A percentile compares a stretch with the other conserved stretches of the same genome.
Conservation (phyloP, 202 grass and related monocot genomes). For the Carex sylvatica region DNA sequence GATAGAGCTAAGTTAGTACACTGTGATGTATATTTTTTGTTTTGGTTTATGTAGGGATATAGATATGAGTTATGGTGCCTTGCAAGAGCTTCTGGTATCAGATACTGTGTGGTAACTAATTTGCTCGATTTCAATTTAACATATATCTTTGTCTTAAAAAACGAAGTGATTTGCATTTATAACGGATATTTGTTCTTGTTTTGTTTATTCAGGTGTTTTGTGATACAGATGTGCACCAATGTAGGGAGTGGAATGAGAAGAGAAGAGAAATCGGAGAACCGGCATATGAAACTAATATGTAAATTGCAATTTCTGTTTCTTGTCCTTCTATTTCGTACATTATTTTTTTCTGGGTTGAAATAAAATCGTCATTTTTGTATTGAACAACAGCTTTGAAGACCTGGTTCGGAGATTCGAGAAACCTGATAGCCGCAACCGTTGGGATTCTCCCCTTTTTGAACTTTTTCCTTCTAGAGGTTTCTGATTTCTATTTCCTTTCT, state of each 20-base stretch:
- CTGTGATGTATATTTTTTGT: not conserved
- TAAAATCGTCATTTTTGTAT: not conserved
- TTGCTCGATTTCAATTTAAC: not conserved
- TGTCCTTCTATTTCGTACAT: not conserved
- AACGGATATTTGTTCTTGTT: not conserved
- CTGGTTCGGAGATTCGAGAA: slow-evolving; percentile 76
- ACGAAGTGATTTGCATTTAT: not conserved
- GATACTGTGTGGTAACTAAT: slow-evolving; percentile 83
- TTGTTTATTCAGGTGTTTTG: slow-evolving; percentile 79
- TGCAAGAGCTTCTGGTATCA: slow-evolving; percentile 77
- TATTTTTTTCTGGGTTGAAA: not conserved
- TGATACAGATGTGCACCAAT: slow-evolving; percentile 82
- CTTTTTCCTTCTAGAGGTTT: slow-evolving; percentile 79
- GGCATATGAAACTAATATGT: slow-evolving; percentile 76
- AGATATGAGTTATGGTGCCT: slow-evolving; percentile 96
- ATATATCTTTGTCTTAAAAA: not conserved
- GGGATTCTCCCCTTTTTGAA: slow-evolving; percentile 96
- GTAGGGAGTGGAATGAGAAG: slow-evolving; percentile 77
- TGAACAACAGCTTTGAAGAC: slow-evolving; percentile 77
- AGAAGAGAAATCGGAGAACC: slow-evolving; percentile 55
- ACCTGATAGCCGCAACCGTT: slow-evolving; percentile 73
- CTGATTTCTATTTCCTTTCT: not conserved
- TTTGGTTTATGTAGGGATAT: slow-evolving; percentile 57
- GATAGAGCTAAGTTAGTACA: not conserved
- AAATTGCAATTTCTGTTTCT: slow-evolving; percentile 30